phyloP scores from a whole-genome alignment of 768 basidiomycete species.

The Calocybe indica region DNA sequence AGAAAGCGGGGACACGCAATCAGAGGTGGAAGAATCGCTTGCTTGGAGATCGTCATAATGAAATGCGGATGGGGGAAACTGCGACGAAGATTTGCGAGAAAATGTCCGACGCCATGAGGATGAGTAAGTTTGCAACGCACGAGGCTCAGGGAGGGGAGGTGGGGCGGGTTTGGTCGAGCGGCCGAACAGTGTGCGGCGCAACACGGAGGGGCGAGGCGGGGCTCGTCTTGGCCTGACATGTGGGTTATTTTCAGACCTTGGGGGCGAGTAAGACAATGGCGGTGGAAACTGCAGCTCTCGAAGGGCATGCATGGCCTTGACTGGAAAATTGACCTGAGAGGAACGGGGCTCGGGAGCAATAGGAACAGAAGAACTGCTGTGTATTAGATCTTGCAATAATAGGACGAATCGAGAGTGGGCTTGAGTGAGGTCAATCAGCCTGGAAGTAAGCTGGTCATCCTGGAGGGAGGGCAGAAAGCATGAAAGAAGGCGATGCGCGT shows the following conservation, averaged over 20 bases:
- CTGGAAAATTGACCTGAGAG: conserved; percentile 19
- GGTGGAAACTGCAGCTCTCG: too few species aligned
- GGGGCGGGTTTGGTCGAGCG: conserved; percentile 30
- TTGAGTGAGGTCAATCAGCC: conserved; percentile 41
- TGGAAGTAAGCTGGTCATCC: conserved; percentile 25
- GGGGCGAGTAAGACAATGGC: too few species aligned
- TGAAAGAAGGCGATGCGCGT: conserved; percentile 47
- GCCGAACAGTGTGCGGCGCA: conserved; percentile 14
- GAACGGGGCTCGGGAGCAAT: conserved; percentile 34
- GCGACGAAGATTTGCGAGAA: not conserved
- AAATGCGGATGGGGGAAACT: conserved; percentile 16
- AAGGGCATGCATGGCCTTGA: too few species aligned
- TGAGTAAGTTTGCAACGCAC: conserved; percentile 37
- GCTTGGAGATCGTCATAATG: conserved; percentile 9
- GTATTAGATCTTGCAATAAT: conserved; percentile 61
- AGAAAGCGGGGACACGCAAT: conserved; percentile 42
- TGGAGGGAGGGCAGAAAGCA: conserved; percentile 21
- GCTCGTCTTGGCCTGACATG: not conserved
- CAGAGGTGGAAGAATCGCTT: conserved; percentile 3
- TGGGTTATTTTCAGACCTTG: too few species aligned
- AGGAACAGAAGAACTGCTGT: conserved; percentile 43
- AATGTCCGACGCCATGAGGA: conserved; percentile 36
- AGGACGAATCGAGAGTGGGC: conserved; percentile 72
- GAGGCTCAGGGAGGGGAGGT: conserved; percentile 40
- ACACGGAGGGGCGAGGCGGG: conserved; percentile 20